Evolutionary conservation across 345 rosid genomes (phyloP).

Genomic region (Hypericum perforatum): DNA sequence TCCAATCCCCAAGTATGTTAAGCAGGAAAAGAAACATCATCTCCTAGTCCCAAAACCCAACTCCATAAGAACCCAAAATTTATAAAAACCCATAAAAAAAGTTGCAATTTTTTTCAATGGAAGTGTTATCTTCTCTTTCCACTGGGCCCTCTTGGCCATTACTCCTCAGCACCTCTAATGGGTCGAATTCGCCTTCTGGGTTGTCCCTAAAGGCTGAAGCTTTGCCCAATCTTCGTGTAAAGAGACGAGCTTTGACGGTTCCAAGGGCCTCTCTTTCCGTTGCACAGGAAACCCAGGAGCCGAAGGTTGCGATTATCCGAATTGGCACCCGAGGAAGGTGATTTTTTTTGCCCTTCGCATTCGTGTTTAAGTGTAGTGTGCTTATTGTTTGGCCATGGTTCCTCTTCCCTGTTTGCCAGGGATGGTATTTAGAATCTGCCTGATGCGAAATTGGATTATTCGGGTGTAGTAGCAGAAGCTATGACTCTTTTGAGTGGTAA

Average conservation of each 20-base stretch:
- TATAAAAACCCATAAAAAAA: no score
- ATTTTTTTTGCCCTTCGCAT: not conserved
- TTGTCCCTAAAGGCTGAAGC: slow-evolving; percentile 33
- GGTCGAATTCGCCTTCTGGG: slow-evolving; percentile 21
- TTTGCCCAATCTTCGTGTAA: slow-evolving; percentile 20
- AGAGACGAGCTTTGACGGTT: slow-evolving; percentile 20
- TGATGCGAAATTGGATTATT: not conserved
- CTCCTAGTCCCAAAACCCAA: no score
- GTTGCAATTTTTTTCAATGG: no score
- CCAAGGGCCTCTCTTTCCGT: slow-evolving; percentile 59
- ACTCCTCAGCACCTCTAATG: no score
- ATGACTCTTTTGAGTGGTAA: no score
- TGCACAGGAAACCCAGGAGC: slow-evolving; percentile 45
- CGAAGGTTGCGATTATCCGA: slow-evolving; percentile 57
- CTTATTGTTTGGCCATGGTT: not conserved
- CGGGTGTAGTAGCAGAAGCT: no score
- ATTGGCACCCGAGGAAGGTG: slow-evolving; percentile 98
- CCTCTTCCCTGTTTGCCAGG: no score
- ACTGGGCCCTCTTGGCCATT: no score
- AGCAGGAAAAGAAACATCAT: no score
- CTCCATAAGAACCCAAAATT: no score
- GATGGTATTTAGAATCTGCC: slow-evolving; percentile 2
- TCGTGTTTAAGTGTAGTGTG: not conserved
- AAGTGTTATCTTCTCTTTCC: no score
- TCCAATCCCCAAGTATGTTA: no score